Evolutionary conservation across 176 grass and related monocot species (phyloP).

Genomic region (Triticum timopheevii): DNA sequence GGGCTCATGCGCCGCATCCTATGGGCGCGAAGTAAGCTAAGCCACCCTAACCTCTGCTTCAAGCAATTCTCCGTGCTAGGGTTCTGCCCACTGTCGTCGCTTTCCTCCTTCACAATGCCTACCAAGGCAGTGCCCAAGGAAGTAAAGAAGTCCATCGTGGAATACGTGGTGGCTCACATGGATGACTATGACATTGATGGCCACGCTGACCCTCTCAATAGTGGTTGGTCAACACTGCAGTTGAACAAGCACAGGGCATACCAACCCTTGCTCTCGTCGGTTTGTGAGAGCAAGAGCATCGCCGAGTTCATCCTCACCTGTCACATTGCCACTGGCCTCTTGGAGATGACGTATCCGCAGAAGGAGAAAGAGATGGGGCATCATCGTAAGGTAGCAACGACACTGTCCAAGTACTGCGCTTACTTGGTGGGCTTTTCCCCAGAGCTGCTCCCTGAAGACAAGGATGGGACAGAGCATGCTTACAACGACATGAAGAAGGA

Average conservation of each 20-base stretch:
- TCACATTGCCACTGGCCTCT: not conserved
- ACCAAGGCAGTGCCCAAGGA: not conserved
- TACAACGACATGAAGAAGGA: not conserved
- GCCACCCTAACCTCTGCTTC: not conserved
- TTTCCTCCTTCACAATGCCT: too few species aligned
- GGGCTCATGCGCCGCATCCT: not conserved
- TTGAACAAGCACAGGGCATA: not conserved
- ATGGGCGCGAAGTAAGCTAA: not conserved
- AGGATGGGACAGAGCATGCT: not conserved
- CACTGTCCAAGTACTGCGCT: not conserved
- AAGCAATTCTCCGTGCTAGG: not conserved
- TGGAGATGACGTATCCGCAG: not conserved
- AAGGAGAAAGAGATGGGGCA: not conserved
- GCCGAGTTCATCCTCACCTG: not conserved
- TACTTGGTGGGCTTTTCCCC: not conserved
- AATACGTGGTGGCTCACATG: rapidly evolving
- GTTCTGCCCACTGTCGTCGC: not conserved
- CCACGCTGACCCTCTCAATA: not conserved
- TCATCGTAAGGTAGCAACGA: not conserved
- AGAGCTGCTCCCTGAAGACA: not conserved
- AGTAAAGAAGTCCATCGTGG: not conserved
- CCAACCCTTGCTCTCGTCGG: not conserved
- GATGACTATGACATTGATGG: not conserved
- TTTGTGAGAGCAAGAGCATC: not conserved
- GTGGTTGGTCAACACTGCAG: not conserved